Base-by-base conservation (phyloP, 1,139 yeast genomes). In the Yamadazyma triangularis region DNA sequence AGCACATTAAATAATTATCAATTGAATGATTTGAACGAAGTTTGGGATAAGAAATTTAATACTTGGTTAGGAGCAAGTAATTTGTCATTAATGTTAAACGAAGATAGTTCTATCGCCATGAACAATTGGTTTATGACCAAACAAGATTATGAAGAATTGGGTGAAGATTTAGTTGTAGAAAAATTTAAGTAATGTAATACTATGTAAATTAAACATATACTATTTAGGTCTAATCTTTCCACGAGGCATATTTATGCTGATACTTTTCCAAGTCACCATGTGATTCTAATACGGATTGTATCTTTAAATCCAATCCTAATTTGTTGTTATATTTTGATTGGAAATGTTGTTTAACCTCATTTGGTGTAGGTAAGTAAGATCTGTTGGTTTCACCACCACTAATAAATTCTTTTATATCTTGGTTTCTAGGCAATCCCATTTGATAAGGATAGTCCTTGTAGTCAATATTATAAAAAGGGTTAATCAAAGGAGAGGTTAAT, bases 371-470 rank as follows among this genome's bases (percentile, higher is more conserved):
- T 53, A 82, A 76, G 54, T 72, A 77, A 23, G 79, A 66, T 47
- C 85, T 70, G 44, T 74, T 70, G 11, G 79, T 65, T 47, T 77
- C 85, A 39, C 67, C 69, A 15, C 89, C 89, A 28, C 77, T 75
- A 31, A 83, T 73, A 53, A 68, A 83, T 33, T 62, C 60, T 44
- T 72, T 69, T 36, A 77, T 67, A 36, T 77, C 80, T 30, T 50
- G 43, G 56, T 80, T 84, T 10, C 74, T 64, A 31, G 97, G 97
- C 42, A 91, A 70, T 22, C 95, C 95, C 70, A 76, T 83, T 48
- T 74, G 70, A 58, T 73, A 77, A 21, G 95, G 95, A 53, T 89
- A 84, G 31, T 70, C 56, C 26, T 58, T 57, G 60, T 71, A 86
- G 44, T 80, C 73, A 32, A 70, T 58, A 29, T 73, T 70, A 40